Evolutionary conservation across 108 stramenopile genomes (phyloP), one percentile per base, ranked within the genome.

Genomic region (Nitzschia putrida): DNA sequence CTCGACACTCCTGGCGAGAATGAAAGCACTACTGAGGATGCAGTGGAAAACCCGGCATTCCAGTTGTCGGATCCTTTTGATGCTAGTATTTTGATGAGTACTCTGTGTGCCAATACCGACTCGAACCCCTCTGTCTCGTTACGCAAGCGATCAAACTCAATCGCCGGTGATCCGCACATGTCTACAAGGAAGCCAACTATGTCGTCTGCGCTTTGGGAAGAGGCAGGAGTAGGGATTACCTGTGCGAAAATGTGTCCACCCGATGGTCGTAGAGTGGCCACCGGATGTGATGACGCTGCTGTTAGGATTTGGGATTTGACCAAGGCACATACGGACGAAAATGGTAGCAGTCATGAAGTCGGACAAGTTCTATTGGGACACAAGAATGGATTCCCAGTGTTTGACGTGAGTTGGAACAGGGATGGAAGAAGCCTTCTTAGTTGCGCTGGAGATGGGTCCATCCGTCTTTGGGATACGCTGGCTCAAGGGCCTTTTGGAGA

Each of bases 341-440:
- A 53, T 64, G 76, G 72, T 44, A 52, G 68, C n/a, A 59, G 52
- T 23, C 61, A 56, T 43, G 78, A 79, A 43, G 69, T 50, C 29
- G 57, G 69, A 57, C 76, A 85, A 67, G 87, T 95, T 4, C 72
- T 95, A 39, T 53, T 95, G 75, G 94, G 94, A 39, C 94, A 95
- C 71, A 91, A 92, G 72, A 92, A 90, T 74, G 90, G 90, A 29
- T 91, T 91, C 60, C 92, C 92, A 11, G 89, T 96, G 6, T 96
- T 92, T 80, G 92, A 91, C 72, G 74, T 94, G 8, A 79, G 83
- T 68, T 96, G 95, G 95, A 91, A 87, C 34, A 67, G 85, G 20
- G 92, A 93, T 76, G 89, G 90, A 51, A 82, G 91, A 2, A 79
- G 80, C 40, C 72, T 94, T 53, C 67, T 96, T 21, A 92, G 91